Evolutionary conservation across 2,329 filamentous ascomycete species (phyloP).

Genomic region (Elsinoe necatrix): DNA sequence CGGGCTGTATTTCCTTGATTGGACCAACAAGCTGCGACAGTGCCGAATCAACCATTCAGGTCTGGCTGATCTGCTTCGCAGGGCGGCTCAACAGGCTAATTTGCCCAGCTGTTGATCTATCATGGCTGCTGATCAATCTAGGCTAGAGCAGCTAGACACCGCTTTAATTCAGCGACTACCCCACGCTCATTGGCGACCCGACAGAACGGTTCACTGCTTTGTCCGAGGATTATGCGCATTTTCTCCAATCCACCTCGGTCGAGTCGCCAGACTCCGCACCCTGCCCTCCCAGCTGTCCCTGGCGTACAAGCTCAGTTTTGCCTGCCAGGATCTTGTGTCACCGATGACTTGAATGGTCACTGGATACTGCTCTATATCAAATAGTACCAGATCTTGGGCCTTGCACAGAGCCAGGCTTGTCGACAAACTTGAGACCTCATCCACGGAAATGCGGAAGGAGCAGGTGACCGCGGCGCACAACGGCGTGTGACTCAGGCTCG

Average conservation of each 20-base stretch:
- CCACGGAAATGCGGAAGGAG: background rate
- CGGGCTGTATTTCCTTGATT: background rate
- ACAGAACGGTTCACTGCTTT: constrained; percentile 2
- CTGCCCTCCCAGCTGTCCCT: background rate
- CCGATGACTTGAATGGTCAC: background rate
- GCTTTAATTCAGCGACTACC: constrained; percentile 12
- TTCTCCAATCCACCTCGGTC: background rate
- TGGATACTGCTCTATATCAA: background rate
- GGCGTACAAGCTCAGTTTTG: background rate
- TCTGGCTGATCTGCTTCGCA: background rate
- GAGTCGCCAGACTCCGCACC: background rate
- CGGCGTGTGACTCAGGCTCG: constrained; percentile 13
- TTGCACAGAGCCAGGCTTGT: too few species aligned
- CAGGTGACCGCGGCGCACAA: background rate
- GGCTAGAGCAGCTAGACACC: background rate
- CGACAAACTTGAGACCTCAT: background rate
- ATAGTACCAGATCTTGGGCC: background rate
- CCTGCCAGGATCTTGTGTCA: background rate
- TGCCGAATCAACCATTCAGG: background rate
- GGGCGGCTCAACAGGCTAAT: constrained; percentile 6
- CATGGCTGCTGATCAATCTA: background rate
- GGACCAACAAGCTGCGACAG: background rate
- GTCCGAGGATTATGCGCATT: constrained; percentile 12
- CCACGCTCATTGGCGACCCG: constrained; percentile 13
- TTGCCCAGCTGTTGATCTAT: background rate